These are phyloP conservation scores for Conidiobolus incongruus DNA, from an alignment of 371 early-diverging fungal genomes.

Conservation along the genomic window DNA sequence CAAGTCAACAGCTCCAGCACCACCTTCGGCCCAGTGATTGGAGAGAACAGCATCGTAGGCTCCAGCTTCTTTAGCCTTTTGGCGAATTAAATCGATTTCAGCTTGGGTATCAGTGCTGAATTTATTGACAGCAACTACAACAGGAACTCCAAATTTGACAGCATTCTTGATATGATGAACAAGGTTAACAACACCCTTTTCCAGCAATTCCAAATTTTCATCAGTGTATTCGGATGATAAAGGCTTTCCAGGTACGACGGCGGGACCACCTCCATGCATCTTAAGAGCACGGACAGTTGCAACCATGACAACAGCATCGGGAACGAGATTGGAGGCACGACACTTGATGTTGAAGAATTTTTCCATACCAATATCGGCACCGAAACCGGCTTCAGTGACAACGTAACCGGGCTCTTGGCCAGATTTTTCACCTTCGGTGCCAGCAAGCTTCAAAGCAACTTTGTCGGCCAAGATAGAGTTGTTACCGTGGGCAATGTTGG, in stretches of 20 bases:
- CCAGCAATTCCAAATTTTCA: constrained; percentile 65
- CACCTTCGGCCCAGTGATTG: constrained; percentile 86
- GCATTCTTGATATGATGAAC: constrained; percentile 79
- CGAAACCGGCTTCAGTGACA: constrained; percentile 93
- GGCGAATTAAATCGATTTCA: constrained; percentile 60
- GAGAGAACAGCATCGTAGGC: constrained; percentile 67
- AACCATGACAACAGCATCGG: constrained; percentile 83
- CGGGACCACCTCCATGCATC: constrained; percentile 96
- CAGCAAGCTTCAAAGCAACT: constrained; percentile 81
- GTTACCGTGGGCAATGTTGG: constrained; percentile 96
- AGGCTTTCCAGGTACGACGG: constrained; percentile 78
- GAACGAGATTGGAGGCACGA: constrained; percentile 64
- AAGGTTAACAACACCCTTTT: constrained; percentile 67
- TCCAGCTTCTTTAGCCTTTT: constrained; percentile 54
- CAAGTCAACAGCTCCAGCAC: constrained; percentile 68
- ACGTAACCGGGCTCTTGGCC: constrained; percentile 62
- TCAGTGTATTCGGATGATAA: constrained; percentile 63
- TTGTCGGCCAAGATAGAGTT: constrained; percentile 81
- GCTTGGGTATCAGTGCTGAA: constrained; percentile 74
- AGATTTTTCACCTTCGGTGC: constrained; percentile 25
- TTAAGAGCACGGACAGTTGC: constrained; percentile 89
- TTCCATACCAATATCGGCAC: constrained; percentile 97
- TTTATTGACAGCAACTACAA: constrained; percentile 83
- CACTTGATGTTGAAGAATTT: constrained; percentile 98
- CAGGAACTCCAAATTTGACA: constrained; percentile 67